These are phyloP conservation scores for Penicillium sp. DNA, from an alignment of 2,329 filamentous ascomycete genomes.

Conservation along the genomic window DNA sequence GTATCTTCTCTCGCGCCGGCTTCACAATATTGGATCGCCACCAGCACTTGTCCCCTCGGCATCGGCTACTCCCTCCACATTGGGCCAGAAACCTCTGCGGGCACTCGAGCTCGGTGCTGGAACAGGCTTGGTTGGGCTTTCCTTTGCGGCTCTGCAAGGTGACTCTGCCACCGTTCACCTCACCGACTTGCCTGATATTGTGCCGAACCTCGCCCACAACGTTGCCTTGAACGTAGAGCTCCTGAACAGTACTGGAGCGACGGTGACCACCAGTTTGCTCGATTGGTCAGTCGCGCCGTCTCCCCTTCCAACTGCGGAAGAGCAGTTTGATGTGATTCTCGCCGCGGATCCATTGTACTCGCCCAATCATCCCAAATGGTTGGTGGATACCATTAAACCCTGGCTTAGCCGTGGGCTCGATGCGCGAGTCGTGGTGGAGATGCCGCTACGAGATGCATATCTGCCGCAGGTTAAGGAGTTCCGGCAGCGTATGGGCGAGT, in stretches of 20 bases:
- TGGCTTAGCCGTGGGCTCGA: constrained; percentile 60
- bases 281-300: constrained; percentile 60
- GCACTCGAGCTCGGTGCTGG: constrained; percentile 82
- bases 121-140: constrained; percentile 84
- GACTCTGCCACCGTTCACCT: constrained; percentile 60
- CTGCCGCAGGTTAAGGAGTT: constrained; percentile 62
- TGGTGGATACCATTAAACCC: constrained; percentile 66
- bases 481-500: constrained; percentile 56
- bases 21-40: constrained; percentile 45
- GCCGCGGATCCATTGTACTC: constrained; percentile 88
- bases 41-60: constrained; percentile 31
- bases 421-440: constrained; percentile 72
- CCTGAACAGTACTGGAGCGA: constrained; percentile 56
- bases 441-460: constrained; percentile 72
- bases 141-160: constrained; percentile 69
- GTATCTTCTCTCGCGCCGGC: constrained; percentile 74
- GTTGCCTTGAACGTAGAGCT: constrained; percentile 60
- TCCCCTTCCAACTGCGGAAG: constrained; percentile 28
- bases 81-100: constrained; percentile 27
- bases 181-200: constrained; percentile 81
- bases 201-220: constrained; percentile 76
- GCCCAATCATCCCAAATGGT: constrained; percentile 71
- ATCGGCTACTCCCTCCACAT: constrained; percentile 18
- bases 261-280: constrained; percentile 62
- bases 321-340: constrained; percentile 64